These are phyloP conservation scores for Ceratocystis smalleyi DNA, from an alignment of 2,329 filamentous ascomycete species.

Conservation along the genomic window DNA sequence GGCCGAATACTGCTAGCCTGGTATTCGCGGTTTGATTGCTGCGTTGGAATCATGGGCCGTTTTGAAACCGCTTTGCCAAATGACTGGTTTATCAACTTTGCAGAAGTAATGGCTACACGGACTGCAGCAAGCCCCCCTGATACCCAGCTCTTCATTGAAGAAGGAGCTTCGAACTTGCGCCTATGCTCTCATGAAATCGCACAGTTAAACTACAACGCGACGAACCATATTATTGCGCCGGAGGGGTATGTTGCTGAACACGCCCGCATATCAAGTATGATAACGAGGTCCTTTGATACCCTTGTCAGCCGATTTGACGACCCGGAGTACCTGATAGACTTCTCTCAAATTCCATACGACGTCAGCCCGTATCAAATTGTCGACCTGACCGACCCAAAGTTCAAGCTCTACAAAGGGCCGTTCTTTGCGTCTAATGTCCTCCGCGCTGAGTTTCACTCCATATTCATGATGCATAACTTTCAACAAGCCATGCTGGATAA, in stretches of 20 bases:
- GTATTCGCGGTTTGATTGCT: conserved; percentile 81
- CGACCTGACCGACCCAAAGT: conserved; percentile 60
- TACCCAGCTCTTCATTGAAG: conserved; percentile 50
- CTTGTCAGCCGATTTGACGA: conserved; percentile 34
- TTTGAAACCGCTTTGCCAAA: conserved; percentile 56
- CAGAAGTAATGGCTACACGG: conserved; percentile 26
- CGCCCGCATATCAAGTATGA: conserved; percentile 32
- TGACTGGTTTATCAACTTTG: conserved; percentile 59
- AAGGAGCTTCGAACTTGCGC: conserved; percentile 49
- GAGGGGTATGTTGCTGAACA: conserved; percentile 53
- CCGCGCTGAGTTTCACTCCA: conserved; percentile 60
- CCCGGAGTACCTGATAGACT: conserved; percentile 43
- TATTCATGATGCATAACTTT: conserved; percentile 65
- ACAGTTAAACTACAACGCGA: conserved; percentile 54
- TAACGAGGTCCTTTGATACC: conserved; percentile 45
- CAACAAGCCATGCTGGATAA: conserved; percentile 47
- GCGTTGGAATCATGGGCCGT: conserved; percentile 67
- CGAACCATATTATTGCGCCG: conserved; percentile 45
- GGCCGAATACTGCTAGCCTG: conserved; percentile 65
- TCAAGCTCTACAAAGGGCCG: conserved; percentile 52
- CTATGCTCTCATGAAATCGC: conserved; percentile 69
- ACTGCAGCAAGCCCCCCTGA: background rate
- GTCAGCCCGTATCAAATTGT: conserved; percentile 24
- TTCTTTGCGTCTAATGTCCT: conserved; percentile 62
- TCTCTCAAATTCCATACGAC: conserved; percentile 33